Evolutionary conservation across 2,329 filamentous ascomycete genomes (phyloP), one percentile per base, ranked within the genome.

Genomic region (Pseudogymnoascus sp.): DNA sequence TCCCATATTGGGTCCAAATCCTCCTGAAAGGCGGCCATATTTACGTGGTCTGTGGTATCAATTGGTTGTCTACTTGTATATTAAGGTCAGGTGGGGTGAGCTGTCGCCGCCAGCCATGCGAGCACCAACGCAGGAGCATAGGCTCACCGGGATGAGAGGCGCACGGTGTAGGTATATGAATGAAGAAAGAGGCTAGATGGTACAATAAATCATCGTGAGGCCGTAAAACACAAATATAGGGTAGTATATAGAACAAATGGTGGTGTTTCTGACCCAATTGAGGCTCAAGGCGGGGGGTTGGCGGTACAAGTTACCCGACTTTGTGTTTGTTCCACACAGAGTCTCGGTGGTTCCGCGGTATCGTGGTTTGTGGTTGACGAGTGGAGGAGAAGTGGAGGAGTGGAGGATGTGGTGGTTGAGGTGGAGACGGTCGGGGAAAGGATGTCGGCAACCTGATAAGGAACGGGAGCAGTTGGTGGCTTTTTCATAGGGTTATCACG

Each of bases 1-100:
- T 71, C 69, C 39, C 69, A 69, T 80, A 85, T 77, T 78, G 80
- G 80, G 76, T 85, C 84, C 61, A 78, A 68, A 59, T 79, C 78
- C 68, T 73, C 73, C 72, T 82, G 77, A 68, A 74, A 67, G 63
- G 73, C 74, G 58, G 71, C 71, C 72, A 76, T 76, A 61, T 64
- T 68, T 66, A 60, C 62, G 62, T 63, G 65, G 9, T 33, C 7
- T 33, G 30, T 33, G 9, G 43, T 59, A 64, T 69, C 64, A 61
- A 68, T 67, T 70, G 64, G 64, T 63, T 62, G 63, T 68, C 65
- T 70, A 65, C 64, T 69, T 68, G 67, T 65, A 62, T 59, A 62
- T 66, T 62, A 64, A 63, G 65, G 47, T 53, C 47, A 33, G 47
- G 47, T 53, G 47, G 47, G 47, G 47, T 53, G 18, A 33, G 47